Percentiles rank a stretch among this genome's conserved stretches.
phyloP scores from a whole-genome alignment of 2,329 filamentous ascomycete species.

The Macroventuria anomochaeta region DNA sequence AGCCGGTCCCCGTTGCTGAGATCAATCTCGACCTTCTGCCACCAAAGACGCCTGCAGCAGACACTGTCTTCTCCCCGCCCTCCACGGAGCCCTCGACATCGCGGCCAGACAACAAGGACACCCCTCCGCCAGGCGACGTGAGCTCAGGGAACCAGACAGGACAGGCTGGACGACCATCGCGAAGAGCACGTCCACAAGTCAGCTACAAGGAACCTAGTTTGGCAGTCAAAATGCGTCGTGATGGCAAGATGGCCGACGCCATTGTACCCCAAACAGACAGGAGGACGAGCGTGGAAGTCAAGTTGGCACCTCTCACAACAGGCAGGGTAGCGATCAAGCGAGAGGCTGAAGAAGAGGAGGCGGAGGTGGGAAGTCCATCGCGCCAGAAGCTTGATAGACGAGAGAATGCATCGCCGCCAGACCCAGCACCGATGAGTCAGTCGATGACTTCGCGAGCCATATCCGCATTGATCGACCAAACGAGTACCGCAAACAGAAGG shows the following conservation, averaged over 20 bases:
- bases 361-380: conserved; percentile 44
- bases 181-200: conserved; percentile 55
- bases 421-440: conserved; percentile 29
- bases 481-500: conserved; percentile 37
- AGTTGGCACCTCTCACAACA: conserved; percentile 27
- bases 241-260: conserved; percentile 56
- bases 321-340: conserved; percentile 36
- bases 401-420: conserved; percentile 23
- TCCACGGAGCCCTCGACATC: conserved; percentile 52
- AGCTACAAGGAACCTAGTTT: conserved; percentile 59
- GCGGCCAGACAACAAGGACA: conserved; percentile 49
- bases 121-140: conserved; percentile 53
- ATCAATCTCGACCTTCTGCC: conserved; percentile 47
- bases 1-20: conserved; percentile 35
- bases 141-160: conserved; percentile 42
- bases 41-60: conserved; percentile 49
- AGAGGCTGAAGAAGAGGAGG: conserved; percentile 38
- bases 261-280: conserved; percentile 38
- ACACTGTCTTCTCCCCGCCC: conserved; percentile 53
- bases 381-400: conserved; percentile 43
- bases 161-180: conserved; percentile 49
- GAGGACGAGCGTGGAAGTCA: conserved; percentile 37
- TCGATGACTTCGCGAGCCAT: conserved; percentile 44
- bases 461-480: conserved; percentile 42
- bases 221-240: conserved; percentile 57